A percentile compares a stretch with the other conserved stretches of the same genome.
These are phyloP conservation scores for Penicillium paradoxum DNA, from an alignment of 495 filamentous ascomycete species.

Conservation along the genomic window DNA sequence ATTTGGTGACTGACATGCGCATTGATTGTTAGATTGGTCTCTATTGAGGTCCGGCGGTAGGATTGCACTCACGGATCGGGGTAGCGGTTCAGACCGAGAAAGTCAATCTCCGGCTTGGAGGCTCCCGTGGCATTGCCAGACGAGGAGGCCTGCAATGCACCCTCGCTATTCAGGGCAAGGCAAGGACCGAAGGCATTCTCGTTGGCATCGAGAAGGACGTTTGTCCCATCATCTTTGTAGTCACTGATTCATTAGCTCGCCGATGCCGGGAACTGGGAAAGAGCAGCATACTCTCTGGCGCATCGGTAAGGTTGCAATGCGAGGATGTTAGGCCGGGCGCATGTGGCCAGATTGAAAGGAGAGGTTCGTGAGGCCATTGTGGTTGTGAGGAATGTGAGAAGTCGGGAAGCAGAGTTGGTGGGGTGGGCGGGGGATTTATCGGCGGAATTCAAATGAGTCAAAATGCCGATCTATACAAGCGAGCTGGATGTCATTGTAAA, in stretches of 20 bases:
- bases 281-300: conserved; percentile 66
- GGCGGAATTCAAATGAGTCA: conserved; percentile 16
- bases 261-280: conserved; percentile 11
- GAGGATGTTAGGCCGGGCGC: conserved; percentile 79
- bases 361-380: conserved; percentile 41
- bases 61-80: conserved; percentile 70
- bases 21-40: background rate
- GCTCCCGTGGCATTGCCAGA: conserved; percentile 32
- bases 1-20: conserved; percentile 62
- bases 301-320: conserved; percentile 79
- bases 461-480: conserved; percentile 11
- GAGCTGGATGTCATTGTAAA: too few relatives aligned
- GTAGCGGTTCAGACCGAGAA: conserved; percentile 82
- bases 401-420: conserved; percentile 14
- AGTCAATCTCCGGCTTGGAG: conserved; percentile 53
- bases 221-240: conserved; percentile 98
- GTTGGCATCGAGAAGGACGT: conserved; percentile 94
- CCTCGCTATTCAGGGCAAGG: conserved; percentile 44
- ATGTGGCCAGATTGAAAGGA: conserved; percentile 71
- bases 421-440: conserved; percentile 22
- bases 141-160: conserved; percentile 39
- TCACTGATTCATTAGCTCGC: conserved; percentile 58
- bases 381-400: conserved; percentile 2
- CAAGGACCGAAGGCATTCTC: conserved; percentile 93
- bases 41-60: background rate